Conservation (phyloP, 306 rosid genomes). For the Dryas alaskensis region DNA sequence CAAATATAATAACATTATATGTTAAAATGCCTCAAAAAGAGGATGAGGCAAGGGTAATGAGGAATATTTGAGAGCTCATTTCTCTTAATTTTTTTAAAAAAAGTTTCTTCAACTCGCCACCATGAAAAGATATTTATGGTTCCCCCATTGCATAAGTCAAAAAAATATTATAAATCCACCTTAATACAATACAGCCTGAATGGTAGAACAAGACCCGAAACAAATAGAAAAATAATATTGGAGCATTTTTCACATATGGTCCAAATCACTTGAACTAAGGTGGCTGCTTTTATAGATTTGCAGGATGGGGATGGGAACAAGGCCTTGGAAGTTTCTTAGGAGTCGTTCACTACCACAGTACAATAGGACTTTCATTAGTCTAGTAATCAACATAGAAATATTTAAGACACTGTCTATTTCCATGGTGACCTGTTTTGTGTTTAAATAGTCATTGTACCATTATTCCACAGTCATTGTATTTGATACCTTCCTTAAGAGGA, state of each 20-base stretch:
- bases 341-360: slow-evolving; percentile 12
- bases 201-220: too few relatives aligned
- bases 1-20: too few relatives aligned
- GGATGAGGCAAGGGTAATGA: too few relatives aligned
- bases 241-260: neutral
- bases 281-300: slow-evolving; percentile 13
- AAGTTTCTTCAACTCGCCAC: too few relatives aligned
- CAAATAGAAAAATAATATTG: too few relatives aligned
- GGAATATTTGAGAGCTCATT: too few relatives aligned
- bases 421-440: neutral
- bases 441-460: neutral
- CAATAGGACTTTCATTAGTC: neutral
- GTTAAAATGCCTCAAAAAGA: too few relatives aligned
- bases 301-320: slow-evolving; percentile 96
- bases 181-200: too few relatives aligned
- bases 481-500: neutral
- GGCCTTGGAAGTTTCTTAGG: slow-evolving; percentile 86
- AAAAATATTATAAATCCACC: too few relatives aligned
- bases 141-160: too few relatives aligned
- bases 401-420: neutral
- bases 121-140: too few relatives aligned
- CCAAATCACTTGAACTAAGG: neutral
- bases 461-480: neutral
- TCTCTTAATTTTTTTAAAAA: too few relatives aligned
- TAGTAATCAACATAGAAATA: neutral